Conservation (phyloP, 176 grass and related monocot genomes). For the Eremochloa ophiuroides region DNA sequence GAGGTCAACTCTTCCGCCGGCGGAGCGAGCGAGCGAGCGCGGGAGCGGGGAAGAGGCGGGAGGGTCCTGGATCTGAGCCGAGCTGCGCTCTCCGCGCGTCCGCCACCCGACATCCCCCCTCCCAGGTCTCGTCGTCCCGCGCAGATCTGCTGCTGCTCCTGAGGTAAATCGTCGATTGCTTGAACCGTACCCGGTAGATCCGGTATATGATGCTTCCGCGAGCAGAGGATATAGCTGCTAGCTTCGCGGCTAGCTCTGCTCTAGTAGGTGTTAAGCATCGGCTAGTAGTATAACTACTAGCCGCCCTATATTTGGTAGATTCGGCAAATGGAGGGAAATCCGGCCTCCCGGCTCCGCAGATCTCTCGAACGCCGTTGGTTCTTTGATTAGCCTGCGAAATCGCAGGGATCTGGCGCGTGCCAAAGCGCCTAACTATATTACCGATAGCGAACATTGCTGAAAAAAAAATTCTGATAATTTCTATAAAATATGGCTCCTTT, state of each 20-base stretch:
- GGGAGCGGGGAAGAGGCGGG: background rate
- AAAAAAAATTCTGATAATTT: background rate
- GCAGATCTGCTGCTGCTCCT: conserved; percentile 19
- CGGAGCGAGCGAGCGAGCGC: background rate
- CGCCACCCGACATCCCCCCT: no score
- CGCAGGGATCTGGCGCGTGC: conserved; percentile 3
- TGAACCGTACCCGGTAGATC: conserved; percentile 13
- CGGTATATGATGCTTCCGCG: background rate
- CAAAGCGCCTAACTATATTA: background rate
- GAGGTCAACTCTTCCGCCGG: background rate
- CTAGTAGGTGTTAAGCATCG: background rate
- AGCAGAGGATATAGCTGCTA: background rate
- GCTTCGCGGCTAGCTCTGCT: background rate
- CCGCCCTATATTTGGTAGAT: conserved; percentile 11
- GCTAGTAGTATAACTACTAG: background rate
- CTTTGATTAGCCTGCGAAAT: background rate
- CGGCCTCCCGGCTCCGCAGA: background rate
- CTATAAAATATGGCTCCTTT: background rate
- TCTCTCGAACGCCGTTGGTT: conserved; percentile 5
- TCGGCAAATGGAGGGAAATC: background rate
- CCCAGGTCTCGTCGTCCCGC: background rate
- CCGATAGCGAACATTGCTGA: background rate
- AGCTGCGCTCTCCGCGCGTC: background rate
- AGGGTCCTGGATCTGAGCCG: conserved; percentile 29
- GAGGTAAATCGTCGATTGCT: conserved; percentile 23